Base-by-base conservation (phyloP, 164 flowering plant genomes). In the Brasenia schreberi region DNA sequence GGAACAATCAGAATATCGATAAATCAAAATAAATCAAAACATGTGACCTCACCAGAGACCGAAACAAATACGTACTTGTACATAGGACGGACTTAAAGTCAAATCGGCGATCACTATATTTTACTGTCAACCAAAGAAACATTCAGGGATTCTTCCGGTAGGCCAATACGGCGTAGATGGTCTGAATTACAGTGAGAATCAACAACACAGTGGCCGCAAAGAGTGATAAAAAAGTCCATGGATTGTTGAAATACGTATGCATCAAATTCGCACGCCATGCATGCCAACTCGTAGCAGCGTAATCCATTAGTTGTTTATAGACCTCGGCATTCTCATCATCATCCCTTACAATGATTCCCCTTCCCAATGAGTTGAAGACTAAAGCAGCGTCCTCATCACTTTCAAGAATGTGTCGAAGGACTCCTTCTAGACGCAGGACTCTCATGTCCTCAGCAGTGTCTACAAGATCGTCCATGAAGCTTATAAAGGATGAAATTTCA, bases 381-480 rank as follows among this genome's bases (percentile, higher is more conserved):
- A 78, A 74, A 4, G 88, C 85, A 5, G 79, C 84, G 0, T 78
- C 86, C 23, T 81, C 80, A 53, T 84, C 85, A 61, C 90, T 86
- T 7, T 87, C 87, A 0, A 81, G 17, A 0, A 77, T 80, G 58
- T 77, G 82, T 23, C 80, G 77, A 7, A 86, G 77, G 64, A 86
- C 81, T 18, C 83, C 80, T 16, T 66, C 59, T 0, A 74, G 68
- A 67, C 75, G 80, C 12, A 82, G 75, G 0, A 79, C 73, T 39
- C 64, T 77, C 7, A 86, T 85, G 19, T 82, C 90, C n/a, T n/a
- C n/a, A n/a, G n/a, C n/a, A n/a, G n/a, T n/a, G n/a, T n/a, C n/a
- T n/a, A n/a, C n/a, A n/a, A n/a, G n/a, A n/a, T n/a, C n/a, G n/a
- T n/a, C n/a, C n/a, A n/a, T n/a, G n/a, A n/a, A n/a, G n/a, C n/a